Evolutionary conservation across 495 filamentous ascomycete genomes (phyloP), one percentile per base, ranked within the genome.

Genomic region (Hyaloscypha hepaticicola): DNA sequence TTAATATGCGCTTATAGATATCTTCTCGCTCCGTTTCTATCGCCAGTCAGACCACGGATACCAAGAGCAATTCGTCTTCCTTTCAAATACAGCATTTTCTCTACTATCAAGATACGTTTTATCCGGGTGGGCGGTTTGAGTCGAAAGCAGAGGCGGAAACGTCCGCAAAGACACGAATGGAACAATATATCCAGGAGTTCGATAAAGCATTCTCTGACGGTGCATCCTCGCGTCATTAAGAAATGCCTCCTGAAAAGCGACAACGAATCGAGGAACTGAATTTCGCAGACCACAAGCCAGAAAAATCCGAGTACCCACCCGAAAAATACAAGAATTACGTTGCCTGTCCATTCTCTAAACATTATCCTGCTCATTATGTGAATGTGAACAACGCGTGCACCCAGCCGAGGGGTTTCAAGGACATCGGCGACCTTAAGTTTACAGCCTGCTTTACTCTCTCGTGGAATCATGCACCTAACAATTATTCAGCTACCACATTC

Each of bases 321-420:
- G 26, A 24, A 16, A 24, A 52, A 24, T 52, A 25, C 50, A 52
- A 52, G 21, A 5, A 52, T 7, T 52, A 52, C 25, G 12, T 52
- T 52, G 50, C 50, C 25, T 52, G 50, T 14, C 50, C 50, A 6
- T 52, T 52, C 25, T 14, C 50, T 3, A 52, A 52, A 52, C 50
- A 52, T 21, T 6, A 52, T 52, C 50, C 50, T 24, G 50, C 9
- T 24, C n/a, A 2, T 3, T 52, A 52, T 16, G 3, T 25, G 14
- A 52, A 3, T 3, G 50, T 52, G 50, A 52, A 24, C 21, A 52
- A 52, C 19, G 50, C 14, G 21, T 52, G 50, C 21, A 52, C 50
- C 3, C 7, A 14, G 50, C 50, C 12, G 26, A 24, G 48, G 50
- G 50, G 50, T 6, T 52, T 52, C 26, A 14, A 52, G 21, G n/a